Percentiles rank a stretch among this genome's conserved stretches.
Evolutionary conservation across 139 green algal genomes (phyloP).

Genomic region (Coelastrella sp.): DNA sequence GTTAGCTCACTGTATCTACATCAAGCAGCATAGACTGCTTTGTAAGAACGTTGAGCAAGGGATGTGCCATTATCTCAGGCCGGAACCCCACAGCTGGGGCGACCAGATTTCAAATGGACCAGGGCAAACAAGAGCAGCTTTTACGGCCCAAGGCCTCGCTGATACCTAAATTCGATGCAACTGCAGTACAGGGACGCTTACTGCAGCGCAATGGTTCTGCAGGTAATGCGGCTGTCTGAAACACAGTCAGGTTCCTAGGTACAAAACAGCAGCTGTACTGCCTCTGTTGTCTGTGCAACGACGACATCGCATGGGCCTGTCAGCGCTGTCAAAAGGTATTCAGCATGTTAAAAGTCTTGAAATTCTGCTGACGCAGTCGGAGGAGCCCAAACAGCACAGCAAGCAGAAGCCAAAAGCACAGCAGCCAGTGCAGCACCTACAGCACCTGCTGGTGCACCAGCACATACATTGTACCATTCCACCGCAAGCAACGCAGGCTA

Average conservation of each 20-base stretch:
- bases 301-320: no score
- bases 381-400: no score
- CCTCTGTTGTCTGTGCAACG: background rate
- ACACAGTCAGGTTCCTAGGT: background rate
- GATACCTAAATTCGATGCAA: background rate
- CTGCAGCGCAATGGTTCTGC: background rate
- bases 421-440: background rate
- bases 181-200: background rate
- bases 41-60: no score
- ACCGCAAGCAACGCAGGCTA: no score
- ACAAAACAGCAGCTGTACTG: background rate
- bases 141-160: conserved; percentile 7
- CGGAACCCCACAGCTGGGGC: background rate
- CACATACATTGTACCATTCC: background rate
- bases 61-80: no score
- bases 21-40: no score
- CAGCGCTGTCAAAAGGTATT: no score
- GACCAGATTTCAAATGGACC: background rate
- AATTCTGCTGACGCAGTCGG: no score
- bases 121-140: background rate
- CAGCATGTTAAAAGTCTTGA: no score
- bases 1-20: no score
- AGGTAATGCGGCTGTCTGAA: background rate
- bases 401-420: no score
- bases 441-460: background rate